phyloP scores from a whole-genome alignment of 2,329 filamentous ascomycete species.

The Paracamarosporium sp. region DNA sequence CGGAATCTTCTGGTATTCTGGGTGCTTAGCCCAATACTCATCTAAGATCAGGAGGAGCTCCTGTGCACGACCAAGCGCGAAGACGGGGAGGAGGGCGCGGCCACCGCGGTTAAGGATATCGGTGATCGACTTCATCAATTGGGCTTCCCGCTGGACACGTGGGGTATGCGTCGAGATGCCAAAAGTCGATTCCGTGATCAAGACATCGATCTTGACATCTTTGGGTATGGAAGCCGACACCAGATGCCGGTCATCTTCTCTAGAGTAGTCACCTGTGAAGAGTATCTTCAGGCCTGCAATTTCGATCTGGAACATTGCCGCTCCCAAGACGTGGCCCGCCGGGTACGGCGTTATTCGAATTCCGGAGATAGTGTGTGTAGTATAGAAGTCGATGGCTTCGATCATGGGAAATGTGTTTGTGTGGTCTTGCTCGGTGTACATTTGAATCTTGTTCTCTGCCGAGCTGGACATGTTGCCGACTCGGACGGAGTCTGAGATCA shows the following conservation, averaged over 20 bases:
- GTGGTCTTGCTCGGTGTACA: constrained; percentile 96
- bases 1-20: constrained; percentile 85
- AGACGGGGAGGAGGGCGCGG: constrained; percentile 91
- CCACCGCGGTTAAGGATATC: constrained; percentile 89
- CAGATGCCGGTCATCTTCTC: constrained; percentile 93
- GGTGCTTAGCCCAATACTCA: constrained; percentile 93
- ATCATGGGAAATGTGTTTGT: constrained; percentile 92
- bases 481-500: constrained; percentile 95
- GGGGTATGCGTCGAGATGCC: constrained; percentile 94
- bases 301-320: constrained; percentile 97
- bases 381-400: constrained; percentile 97
- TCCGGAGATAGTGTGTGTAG: constrained; percentile 94
- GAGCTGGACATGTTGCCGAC: constrained; percentile 75
- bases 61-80: constrained; percentile 91
- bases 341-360: constrained; percentile 97
- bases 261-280: constrained; percentile 96
- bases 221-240: constrained; percentile 91
- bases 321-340: constrained; percentile 95
- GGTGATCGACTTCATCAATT: constrained; percentile 95
- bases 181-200: constrained; percentile 98
- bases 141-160: constrained; percentile 86
- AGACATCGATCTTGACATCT: constrained; percentile 89
- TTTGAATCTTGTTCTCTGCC: constrained; percentile 67
- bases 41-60: constrained; percentile 93
- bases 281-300: constrained; percentile 96